These are phyloP conservation scores for Eucalyptus viminalis DNA, from an alignment of 345 rosid genomes.

Conservation along the genomic window DNA sequence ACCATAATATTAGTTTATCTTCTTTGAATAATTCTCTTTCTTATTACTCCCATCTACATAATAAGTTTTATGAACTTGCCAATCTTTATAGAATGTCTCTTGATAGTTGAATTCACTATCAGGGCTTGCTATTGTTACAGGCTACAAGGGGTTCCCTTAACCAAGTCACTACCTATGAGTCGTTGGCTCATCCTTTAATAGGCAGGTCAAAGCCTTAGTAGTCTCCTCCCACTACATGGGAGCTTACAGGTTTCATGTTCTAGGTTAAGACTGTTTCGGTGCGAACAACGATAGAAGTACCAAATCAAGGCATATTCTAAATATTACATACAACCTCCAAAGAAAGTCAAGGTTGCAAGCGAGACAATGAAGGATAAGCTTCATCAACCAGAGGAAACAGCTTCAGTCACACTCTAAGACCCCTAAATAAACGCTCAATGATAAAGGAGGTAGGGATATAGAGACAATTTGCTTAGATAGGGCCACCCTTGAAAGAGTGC, in stretches of 20 bases:
- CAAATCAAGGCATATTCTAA: neutral
- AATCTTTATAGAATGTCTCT: neutral
- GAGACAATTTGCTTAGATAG: neutral
- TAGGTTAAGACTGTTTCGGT: neutral
- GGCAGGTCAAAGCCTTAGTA: neutral
- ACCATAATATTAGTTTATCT: neutral
- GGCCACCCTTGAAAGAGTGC: neutral
- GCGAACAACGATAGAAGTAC: neutral
- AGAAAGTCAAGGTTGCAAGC: neutral
- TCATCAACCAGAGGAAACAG: neutral
- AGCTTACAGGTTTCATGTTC: neutral
- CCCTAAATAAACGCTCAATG: neutral
- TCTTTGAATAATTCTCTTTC: neutral
- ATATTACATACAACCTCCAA: neutral
- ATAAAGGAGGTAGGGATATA: neutral
- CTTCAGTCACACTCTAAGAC: neutral
- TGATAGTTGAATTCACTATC: neutral
- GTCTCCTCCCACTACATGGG: neutral
- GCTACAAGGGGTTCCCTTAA: neutral
- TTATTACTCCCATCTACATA: neutral
- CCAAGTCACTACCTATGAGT: neutral
- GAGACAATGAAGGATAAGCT: neutral
- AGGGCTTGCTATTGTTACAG: rapidly evolving
- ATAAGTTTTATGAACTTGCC: neutral
- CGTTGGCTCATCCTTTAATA: rapidly evolving